Base-by-base conservation (phyloP, 2,329 filamentous ascomycete genomes). In the Pseudocercospora vitis region DNA sequence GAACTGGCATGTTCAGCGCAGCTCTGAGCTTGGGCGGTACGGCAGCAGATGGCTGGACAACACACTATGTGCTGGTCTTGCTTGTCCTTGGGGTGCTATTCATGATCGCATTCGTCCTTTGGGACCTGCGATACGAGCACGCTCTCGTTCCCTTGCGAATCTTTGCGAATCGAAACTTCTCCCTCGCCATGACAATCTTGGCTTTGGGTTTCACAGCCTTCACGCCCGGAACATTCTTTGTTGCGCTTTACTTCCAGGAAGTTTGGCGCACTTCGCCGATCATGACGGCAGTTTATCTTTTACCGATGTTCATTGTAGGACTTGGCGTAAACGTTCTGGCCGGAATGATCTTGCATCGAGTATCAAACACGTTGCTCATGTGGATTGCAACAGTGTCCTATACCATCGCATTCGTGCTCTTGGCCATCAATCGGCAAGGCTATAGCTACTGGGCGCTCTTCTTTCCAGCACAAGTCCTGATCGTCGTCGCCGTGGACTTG, bases 21-120 rank as follows among this genome's bases (percentile, higher is more conserved):
- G 33, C 50, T 7, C 42, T 90, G 65, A 83, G 74, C n/a, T 74
- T 90, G 14, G 63, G 61, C 42, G 59, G 28, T 11, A 68, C 66
- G 45, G 68, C 69, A 2, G 4, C 65, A 57, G 14, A 67, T 2
- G 65, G 65, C 14, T 75, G 72, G 73, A 63, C 60, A 11, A 66
- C 69, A 1, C 56, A 59, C 3, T 70, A 70, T 53, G 72, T 76
- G 50, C 69, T 75, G 42, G 65, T 64, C 46, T 71, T 74, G 63
- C 66, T 74, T 9, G 64, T 74, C n/a, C 50, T 73, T 11, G 73
- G 72, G 2, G 47, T 73, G 44, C 28, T 68, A 2, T 56, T 68
- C 9, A 65, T 75, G 42, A 58, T 71, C 5, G 60, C 72, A 87
- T 52, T 52, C n/a, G 26, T 52, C 16, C 16, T 48, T 7, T 52